A percentile compares a stretch with the other conserved stretches of the same genome.
phyloP scores from a whole-genome alignment of 495 filamentous ascomycete species.

The Sporormia fimetaria region DNA sequence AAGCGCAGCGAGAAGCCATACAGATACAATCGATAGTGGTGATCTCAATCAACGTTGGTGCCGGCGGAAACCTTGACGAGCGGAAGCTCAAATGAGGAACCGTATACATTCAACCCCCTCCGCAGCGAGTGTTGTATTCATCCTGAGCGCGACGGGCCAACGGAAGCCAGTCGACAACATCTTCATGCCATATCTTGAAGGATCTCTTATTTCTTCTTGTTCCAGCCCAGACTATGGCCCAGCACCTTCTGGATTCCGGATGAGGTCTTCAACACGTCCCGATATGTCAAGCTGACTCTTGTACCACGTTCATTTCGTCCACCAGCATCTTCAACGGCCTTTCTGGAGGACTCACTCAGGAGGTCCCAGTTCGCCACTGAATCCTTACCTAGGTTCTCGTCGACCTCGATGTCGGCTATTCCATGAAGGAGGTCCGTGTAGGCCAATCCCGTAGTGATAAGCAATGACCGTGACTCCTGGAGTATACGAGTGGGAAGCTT shows the following conservation, averaged over 20 bases:
- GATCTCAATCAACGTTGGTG: too few relatives aligned
- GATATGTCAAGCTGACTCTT: constrained; percentile 79
- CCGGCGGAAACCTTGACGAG: too few relatives aligned
- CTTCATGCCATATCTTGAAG: too few relatives aligned
- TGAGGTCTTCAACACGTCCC: constrained; percentile 81
- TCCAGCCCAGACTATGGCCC: too few relatives aligned
- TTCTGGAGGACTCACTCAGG: constrained; percentile 46
- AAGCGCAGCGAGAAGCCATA: too few relatives aligned
- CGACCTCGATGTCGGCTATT: constrained; percentile 30
- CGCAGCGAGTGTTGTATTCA: too few relatives aligned
- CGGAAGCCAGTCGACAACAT: too few relatives aligned
- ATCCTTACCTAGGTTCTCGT: constrained; percentile 31
- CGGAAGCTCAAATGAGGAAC: too few relatives aligned
- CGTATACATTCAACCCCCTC: too few relatives aligned
- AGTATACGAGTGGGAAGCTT: constrained; percentile 52
- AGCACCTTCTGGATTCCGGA: constrained; percentile 47
- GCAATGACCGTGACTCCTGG: constrained; percentile 60
- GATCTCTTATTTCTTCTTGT: constrained; percentile 1
- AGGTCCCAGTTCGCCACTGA: constrained; percentile 77
- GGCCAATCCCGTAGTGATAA: constrained; percentile 30
- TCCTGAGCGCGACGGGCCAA: too few relatives aligned
- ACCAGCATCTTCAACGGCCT: constrained; percentile 34
- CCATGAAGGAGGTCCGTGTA: constrained; percentile 34
- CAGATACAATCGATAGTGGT: too few relatives aligned
- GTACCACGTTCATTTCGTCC: constrained; percentile 53